A percentile compares a stretch with the other conserved stretches of the same genome.
These are phyloP conservation scores for Starmerella sp. DNA, from an alignment of 805 yeast genomes.

Conservation along the genomic window DNA sequence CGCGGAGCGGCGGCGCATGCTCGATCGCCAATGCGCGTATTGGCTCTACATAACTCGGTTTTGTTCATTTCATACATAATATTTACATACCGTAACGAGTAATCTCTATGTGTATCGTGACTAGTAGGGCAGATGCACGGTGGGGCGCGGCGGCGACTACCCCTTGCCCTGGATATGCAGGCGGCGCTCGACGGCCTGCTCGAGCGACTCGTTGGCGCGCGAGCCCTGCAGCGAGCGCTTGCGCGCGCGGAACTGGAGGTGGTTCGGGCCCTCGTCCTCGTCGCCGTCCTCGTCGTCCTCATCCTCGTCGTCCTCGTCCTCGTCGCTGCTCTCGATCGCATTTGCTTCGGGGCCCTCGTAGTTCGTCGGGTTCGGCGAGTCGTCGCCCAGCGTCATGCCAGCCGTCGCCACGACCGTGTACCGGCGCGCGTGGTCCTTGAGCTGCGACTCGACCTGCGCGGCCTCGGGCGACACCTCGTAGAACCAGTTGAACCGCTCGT, in stretches of 20 bases:
- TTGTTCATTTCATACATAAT: neutral
- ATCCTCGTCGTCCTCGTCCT: slow-evolving; percentile 10
- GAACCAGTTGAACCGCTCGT: slow-evolving; percentile 69
- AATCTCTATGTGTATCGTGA: neutral
- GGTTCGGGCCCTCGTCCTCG: neutral
- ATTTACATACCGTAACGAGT: slow-evolving; percentile 2
- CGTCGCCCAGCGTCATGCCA: slow-evolving; percentile 21
- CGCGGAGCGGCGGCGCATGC: too few relatives aligned
- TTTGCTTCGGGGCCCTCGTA: slow-evolving; percentile 1
- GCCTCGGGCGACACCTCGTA: slow-evolving; percentile 40
- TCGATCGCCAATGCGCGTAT: too few relatives aligned
- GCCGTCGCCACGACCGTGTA: slow-evolving; percentile 24
- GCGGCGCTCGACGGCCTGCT: slow-evolving; percentile 5
- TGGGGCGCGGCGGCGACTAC: neutral
- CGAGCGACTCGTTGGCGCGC: neutral
- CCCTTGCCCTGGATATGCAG: slow-evolving; percentile 2
- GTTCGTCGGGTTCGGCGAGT: neutral
- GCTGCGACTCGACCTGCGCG: slow-evolving; percentile 21
- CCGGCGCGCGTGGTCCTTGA: slow-evolving; percentile 22
- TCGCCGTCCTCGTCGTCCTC: neutral
- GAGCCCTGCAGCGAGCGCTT: neutral
- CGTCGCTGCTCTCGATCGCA: slow-evolving; percentile 1
- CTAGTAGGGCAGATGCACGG: neutral
- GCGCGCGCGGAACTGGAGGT: neutral
- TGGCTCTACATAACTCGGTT: neutral